These are phyloP conservation scores for Salvia rosmarinus DNA, from an alignment of 257 asterid species.

Conservation along the genomic window DNA sequence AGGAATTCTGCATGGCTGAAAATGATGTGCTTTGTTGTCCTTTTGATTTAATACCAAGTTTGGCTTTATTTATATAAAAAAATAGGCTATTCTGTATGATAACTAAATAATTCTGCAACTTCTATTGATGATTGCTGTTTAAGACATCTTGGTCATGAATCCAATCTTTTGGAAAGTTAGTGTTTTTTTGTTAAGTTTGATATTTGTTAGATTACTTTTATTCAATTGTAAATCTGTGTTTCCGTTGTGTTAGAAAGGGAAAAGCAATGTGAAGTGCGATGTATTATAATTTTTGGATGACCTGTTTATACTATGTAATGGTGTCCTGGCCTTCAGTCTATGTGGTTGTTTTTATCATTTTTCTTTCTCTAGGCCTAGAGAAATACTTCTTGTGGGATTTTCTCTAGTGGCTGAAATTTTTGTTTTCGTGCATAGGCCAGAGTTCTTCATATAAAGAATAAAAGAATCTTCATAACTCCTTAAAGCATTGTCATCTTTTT, in stretches of 20 bases:
- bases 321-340: background rate
- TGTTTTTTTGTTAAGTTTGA: background rate
- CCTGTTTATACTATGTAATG: background rate
- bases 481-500: background rate
- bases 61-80: slow-evolving; percentile 8
- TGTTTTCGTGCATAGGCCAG: background rate
- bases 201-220: slow-evolving; percentile 9
- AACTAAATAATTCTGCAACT: background rate
- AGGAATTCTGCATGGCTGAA: slow-evolving; percentile 34
- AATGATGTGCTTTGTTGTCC: background rate
- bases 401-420: background rate
- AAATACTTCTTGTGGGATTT: background rate
- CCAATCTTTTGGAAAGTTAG: background rate
- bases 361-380: background rate
- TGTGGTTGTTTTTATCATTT: background rate
- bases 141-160: background rate
- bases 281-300: background rate
- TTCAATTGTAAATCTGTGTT: background rate
- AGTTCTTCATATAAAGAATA: background rate
- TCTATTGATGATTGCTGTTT: background rate
- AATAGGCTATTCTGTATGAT: slow-evolving; percentile 7
- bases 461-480: background rate
- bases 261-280: background rate
- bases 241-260: background rate
- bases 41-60: slow-evolving; percentile 17